These are phyloP conservation scores for Melaleuca alternifolia DNA, from an alignment of 345 rosid genomes.

Conservation along the genomic window DNA sequence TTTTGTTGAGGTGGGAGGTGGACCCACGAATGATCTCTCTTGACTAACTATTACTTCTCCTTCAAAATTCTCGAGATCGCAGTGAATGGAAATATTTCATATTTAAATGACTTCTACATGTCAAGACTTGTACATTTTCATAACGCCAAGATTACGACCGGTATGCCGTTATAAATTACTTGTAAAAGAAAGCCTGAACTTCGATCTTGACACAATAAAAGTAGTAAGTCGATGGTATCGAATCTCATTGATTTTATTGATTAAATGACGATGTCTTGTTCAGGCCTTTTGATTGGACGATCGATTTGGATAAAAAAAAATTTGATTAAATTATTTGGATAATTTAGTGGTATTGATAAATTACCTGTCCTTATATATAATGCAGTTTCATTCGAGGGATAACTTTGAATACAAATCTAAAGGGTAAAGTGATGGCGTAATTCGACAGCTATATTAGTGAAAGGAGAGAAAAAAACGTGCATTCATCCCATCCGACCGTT, in stretches of 20 bases:
- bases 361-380: neutral
- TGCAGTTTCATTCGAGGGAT: neutral
- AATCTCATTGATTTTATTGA: neutral
- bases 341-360: neutral
- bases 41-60: neutral
- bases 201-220: neutral
- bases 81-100: neutral
- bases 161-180: neutral
- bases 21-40: neutral
- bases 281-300: accelerated
- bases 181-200: neutral
- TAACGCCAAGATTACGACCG: neutral
- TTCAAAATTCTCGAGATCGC: neutral
- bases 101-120: neutral
- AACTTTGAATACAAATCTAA: neutral
- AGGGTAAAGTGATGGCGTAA: neutral
- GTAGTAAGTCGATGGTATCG: accelerated
- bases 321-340: no score
- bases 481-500: neutral
- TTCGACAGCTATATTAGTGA: accelerated
- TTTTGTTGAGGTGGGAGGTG: neutral
- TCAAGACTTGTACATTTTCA: neutral
- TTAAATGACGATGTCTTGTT: accelerated
- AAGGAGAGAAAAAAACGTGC: neutral
- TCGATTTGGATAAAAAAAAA: neutral